Evolutionary conservation across 257 asterid species (phyloP).

Genomic region (Galeopsis tetrahit): DNA sequence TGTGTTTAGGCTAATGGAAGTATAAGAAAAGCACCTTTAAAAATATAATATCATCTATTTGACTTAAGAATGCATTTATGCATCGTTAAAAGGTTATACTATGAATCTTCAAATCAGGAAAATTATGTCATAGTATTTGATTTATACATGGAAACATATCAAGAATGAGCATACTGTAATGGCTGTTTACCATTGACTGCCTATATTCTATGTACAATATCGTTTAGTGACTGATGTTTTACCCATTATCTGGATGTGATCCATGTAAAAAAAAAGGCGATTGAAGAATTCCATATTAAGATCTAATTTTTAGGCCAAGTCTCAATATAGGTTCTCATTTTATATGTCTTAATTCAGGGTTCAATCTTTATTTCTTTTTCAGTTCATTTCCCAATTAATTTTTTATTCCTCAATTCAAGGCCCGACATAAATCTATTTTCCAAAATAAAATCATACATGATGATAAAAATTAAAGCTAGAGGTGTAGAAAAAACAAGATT

Average conservation of each 20-base stretch:
- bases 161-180: neutral
- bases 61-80: neutral
- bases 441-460: no score
- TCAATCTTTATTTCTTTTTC: no score
- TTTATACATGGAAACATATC: neutral
- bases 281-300: no score
- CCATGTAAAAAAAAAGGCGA: neutral
- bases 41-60: neutral
- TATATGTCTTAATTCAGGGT: no score
- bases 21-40: neutral
- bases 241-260: slow-evolving; percentile 3
- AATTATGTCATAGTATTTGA: neutral
- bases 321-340: no score
- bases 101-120: slow-evolving; percentile 7
- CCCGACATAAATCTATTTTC: no score
- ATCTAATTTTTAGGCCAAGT: no score
- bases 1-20: neutral
- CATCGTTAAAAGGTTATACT: neutral
- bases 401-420: no score
- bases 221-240: neutral
- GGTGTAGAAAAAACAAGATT: no score
- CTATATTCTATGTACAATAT: neutral
- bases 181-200: neutral
- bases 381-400: no score
- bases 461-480: no score